Evolutionary conservation across 2,329 filamentous ascomycete species (phyloP).

Genomic region (Sclerotinia trifoliorum): DNA sequence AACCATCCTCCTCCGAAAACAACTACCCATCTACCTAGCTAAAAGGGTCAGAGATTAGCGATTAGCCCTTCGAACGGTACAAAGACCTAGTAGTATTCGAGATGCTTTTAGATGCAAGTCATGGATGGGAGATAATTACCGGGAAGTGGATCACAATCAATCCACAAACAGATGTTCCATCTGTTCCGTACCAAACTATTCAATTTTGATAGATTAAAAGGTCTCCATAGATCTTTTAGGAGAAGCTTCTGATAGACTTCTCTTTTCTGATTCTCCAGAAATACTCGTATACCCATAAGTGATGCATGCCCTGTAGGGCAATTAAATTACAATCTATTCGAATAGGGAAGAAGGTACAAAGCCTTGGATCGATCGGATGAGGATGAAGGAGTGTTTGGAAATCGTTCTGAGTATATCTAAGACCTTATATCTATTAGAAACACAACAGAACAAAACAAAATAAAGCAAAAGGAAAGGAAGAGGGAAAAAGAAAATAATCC

Average conservation of each 20-base stretch:
- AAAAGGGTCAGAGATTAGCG: too few species aligned
- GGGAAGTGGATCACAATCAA: constrained; percentile 1
- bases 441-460: too few species aligned
- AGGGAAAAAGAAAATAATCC: too few species aligned
- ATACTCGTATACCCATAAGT: background rate
- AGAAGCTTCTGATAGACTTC: background rate
- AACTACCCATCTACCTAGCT: too few species aligned
- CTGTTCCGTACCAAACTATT: background rate
- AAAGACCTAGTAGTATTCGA: background rate
- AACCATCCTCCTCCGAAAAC: too few species aligned
- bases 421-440: too few species aligned
- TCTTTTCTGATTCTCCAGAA: background rate
- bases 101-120: constrained; percentile 11
- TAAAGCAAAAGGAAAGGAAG: too few species aligned
- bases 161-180: background rate
- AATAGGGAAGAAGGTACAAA: background rate
- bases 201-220: background rate
- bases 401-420: too few species aligned
- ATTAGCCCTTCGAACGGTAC: too few species aligned
- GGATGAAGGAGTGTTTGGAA: too few species aligned
- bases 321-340: background rate
- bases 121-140: constrained; percentile 13
- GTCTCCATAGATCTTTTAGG: background rate
- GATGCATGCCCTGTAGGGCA: background rate
- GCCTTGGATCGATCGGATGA: too few species aligned